Conservation (phyloP, 306 rosid genomes). For the Acacia acuminata region DNA sequence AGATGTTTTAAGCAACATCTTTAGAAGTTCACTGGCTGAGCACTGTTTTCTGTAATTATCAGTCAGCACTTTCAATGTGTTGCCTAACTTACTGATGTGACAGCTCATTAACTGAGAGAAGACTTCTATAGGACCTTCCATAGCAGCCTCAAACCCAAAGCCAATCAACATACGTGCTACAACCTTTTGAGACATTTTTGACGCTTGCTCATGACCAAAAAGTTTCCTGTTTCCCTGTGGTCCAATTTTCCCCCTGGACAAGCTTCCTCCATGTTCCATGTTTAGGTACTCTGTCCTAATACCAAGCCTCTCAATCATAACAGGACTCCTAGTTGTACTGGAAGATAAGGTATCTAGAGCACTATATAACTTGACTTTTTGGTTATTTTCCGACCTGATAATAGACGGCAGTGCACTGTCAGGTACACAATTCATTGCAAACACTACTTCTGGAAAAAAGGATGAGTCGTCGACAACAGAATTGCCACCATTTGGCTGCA, state of each 20-base stretch:
- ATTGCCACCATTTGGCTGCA: constrained; percentile 51
- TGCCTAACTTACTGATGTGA: constrained; percentile 69
- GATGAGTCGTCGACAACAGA: constrained; percentile 43
- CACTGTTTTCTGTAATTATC: constrained; percentile 88
- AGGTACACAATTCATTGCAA: constrained; percentile 75
- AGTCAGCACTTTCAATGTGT: constrained; percentile 67
- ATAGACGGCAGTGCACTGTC: constrained; percentile 73
- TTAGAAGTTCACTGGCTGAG: constrained; percentile 76
- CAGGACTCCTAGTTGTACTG: constrained; percentile 56
- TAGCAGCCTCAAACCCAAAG: constrained; percentile 77
- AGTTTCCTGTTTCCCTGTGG: constrained; percentile 54
- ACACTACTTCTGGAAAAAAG: constrained; percentile 77
- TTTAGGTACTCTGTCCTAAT: constrained; percentile 61
- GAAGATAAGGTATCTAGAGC: constrained; percentile 81
- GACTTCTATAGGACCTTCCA: constrained; percentile 76
- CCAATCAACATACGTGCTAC: constrained; percentile 60
- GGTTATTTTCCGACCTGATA: constrained; percentile 47
- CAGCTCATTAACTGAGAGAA: constrained; percentile 76
- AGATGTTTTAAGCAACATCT: constrained; percentile 83
- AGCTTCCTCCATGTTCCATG: constrained; percentile 61
- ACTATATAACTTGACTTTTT: constrained; percentile 53
- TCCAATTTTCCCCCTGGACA: constrained; percentile 52
- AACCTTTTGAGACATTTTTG: constrained; percentile 63
- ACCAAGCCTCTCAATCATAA: constrained; percentile 82
- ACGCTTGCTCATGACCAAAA: constrained; percentile 69